These are phyloP conservation scores for Aureobasidium pullulans DNA, from an alignment of 2,329 filamentous ascomycete genomes.

Conservation along the genomic window DNA sequence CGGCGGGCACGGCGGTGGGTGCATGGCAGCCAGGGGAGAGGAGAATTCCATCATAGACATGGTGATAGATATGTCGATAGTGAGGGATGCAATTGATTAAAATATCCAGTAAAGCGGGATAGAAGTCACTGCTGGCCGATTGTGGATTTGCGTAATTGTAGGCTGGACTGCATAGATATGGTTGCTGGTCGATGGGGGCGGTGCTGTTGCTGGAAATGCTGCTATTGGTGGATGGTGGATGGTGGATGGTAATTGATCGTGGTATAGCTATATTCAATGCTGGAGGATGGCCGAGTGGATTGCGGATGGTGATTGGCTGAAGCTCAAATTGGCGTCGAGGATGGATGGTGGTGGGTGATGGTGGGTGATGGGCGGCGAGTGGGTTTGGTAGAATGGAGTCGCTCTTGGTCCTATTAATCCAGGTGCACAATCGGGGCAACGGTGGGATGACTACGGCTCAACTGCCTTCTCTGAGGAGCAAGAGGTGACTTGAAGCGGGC, in stretches of 20 bases:
- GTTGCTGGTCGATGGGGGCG: background rate
- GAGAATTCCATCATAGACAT: constrained; percentile 70
- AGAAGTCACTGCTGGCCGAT: background rate
- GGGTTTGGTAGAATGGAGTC: background rate
- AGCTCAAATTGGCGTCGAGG: background rate
- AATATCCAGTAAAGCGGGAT: background rate
- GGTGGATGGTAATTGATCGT: background rate
- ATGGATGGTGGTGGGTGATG: background rate
- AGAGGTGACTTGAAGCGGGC: background rate
- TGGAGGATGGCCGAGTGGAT: background rate
- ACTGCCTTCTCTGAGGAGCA: constrained; percentile 11
- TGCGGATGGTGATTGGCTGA: constrained; percentile 1
- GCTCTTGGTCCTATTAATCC: background rate
- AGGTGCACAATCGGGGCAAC: background rate
- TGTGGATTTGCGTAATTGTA: background rate
- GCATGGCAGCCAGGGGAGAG: constrained; percentile 89
- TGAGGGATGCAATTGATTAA: background rate
- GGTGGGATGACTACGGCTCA: constrained; percentile 8
- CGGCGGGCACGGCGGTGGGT: constrained; percentile 58
- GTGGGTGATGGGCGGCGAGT: background rate
- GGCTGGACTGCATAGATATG: constrained; percentile 11
- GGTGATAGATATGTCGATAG: constrained; percentile 15
- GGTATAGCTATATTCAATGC: constrained; percentile 9
- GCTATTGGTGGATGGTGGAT: background rate
- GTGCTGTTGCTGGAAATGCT: background rate